Conservation (phyloP, 768 basidiomycete species). For the Cystofilobasidium bisporidii region DNA sequence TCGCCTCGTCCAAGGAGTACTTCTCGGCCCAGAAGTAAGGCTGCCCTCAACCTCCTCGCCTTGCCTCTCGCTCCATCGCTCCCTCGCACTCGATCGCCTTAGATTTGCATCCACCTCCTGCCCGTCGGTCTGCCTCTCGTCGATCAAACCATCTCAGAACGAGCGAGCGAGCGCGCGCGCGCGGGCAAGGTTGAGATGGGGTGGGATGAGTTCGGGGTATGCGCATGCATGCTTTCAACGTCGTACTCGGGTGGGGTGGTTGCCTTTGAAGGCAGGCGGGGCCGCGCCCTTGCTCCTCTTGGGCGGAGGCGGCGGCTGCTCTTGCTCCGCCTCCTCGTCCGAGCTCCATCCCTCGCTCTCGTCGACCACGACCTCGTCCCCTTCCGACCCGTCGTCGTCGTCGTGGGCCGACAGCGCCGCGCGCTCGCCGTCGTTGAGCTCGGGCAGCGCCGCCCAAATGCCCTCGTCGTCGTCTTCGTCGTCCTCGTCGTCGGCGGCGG, state of each 20-base stretch:
- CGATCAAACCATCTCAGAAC: too few relatives aligned
- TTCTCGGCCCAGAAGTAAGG: conserved; percentile 9
- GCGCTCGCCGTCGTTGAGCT: conserved; percentile 7
- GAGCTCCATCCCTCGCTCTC: conserved; percentile 9
- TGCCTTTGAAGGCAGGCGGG: too few relatives aligned
- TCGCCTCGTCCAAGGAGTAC: conserved; percentile 33
- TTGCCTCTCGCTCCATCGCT: neutral
- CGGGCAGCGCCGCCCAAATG: neutral
- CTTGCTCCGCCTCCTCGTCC: neutral
- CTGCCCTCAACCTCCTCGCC: neutral
- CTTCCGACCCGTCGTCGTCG: neutral
- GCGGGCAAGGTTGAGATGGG: too few relatives aligned
- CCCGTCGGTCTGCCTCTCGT: too few relatives aligned
- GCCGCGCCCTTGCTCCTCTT: neutral
- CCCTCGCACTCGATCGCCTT: neutral
- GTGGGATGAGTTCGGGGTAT: too few relatives aligned
- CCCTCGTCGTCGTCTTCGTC: conserved; percentile 8
- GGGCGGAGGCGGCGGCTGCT: conserved; percentile 3
- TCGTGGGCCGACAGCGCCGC: conserved; percentile 4
- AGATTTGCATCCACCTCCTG: neutral
- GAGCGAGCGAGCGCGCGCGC: too few relatives aligned
- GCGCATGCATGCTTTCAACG: too few relatives aligned
- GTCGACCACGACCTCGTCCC: neutral
- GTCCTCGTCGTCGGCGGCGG: neutral
- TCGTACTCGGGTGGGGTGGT: too few relatives aligned